Percentiles rank a stretch among this genome's conserved stretches.
These are phyloP conservation scores for Saccharomyces eubayanus DNA, from an alignment of 805 yeast species.

Conservation along the genomic window DNA sequence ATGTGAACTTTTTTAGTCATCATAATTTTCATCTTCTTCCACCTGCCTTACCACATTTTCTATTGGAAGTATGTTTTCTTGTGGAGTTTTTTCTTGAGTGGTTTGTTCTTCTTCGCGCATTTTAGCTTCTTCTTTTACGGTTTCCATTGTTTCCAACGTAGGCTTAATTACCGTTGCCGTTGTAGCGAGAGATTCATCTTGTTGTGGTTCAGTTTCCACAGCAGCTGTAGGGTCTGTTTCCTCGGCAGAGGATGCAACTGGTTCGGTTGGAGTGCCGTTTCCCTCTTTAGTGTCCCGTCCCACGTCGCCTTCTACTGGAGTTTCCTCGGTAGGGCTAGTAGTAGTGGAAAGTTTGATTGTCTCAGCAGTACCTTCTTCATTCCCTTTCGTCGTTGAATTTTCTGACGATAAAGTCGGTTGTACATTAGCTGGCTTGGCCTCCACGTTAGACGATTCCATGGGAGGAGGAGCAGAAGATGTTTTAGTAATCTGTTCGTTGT, in stretches of 20 bases:
- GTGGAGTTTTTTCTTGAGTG: slow-evolving; percentile 5
- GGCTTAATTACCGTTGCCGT: slow-evolving; percentile 26
- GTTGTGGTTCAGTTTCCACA: neutral
- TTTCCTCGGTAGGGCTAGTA: slow-evolving; percentile 3
- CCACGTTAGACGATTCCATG: neutral
- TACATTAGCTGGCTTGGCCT: neutral
- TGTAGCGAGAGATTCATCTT: slow-evolving; percentile 4
- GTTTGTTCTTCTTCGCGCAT: slow-evolving; percentile 32
- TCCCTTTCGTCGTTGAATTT: slow-evolving; percentile 2
- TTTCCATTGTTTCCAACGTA: slow-evolving; percentile 33
- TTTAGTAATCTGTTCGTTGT: neutral
- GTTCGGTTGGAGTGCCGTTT: neutral
- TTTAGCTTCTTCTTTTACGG: slow-evolving; percentile 34
- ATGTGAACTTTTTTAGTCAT: slow-evolving; percentile 25
- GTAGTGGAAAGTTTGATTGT: slow-evolving; percentile 4
- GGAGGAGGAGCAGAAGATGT: slow-evolving; percentile 5
- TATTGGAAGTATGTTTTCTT: slow-evolving; percentile 6
- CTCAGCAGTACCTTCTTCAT: slow-evolving; percentile 4
- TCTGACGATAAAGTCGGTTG: neutral
- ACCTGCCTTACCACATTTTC: slow-evolving; percentile 32
- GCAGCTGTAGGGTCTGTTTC: neutral
- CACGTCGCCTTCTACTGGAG: neutral
- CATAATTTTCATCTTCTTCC: slow-evolving; percentile 41
- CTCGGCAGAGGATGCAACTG: neutral
- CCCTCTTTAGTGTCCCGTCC: neutral